Percentiles rank a stretch among this genome's conserved stretches.
Evolutionary conservation across 2,329 filamentous ascomycete species (phyloP).

Genomic region (Rosellinia necatrix): DNA sequence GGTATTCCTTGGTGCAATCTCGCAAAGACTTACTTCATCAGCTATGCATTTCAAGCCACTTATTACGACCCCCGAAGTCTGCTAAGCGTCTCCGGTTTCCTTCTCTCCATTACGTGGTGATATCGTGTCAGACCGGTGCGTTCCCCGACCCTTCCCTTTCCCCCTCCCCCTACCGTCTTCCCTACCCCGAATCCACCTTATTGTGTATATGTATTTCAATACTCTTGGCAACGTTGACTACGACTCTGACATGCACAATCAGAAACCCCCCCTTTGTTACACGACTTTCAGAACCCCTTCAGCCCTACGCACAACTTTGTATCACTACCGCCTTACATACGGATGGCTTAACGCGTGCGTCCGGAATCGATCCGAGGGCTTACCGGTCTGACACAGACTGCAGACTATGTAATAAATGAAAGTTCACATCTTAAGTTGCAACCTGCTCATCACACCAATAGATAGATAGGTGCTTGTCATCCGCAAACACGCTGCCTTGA

Average conservation of each 20-base stretch:
- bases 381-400: slow-evolving; percentile 15
- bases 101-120: slow-evolving; percentile 10
- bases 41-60: slow-evolving; percentile 11
- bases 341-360: slow-evolving; percentile 4
- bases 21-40: slow-evolving; percentile 23
- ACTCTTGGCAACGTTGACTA: slow-evolving; percentile 22
- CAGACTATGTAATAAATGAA: not conserved
- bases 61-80: not conserved
- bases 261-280: slow-evolving; percentile 21
- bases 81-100: slow-evolving; percentile 2
- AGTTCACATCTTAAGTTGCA: not conserved
- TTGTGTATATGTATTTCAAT: slow-evolving; percentile 5
- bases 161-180: too few species aligned
- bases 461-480: not conserved
- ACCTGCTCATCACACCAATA: not conserved
- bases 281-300: slow-evolving; percentile 25
- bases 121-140: slow-evolving; percentile 17
- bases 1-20: slow-evolving; percentile 12
- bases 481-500: not conserved
- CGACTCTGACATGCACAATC: slow-evolving; percentile 26
- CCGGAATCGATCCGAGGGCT: slow-evolving; percentile 15
- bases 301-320: slow-evolving; percentile 28
- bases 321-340: slow-evolving; percentile 16
- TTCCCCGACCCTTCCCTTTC: slow-evolving; percentile 11
- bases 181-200: too few species aligned